Evolutionary conservation across 192 early-diverging fungal genomes (phyloP).

Genomic region (Backusella liffmaniae): DNA sequence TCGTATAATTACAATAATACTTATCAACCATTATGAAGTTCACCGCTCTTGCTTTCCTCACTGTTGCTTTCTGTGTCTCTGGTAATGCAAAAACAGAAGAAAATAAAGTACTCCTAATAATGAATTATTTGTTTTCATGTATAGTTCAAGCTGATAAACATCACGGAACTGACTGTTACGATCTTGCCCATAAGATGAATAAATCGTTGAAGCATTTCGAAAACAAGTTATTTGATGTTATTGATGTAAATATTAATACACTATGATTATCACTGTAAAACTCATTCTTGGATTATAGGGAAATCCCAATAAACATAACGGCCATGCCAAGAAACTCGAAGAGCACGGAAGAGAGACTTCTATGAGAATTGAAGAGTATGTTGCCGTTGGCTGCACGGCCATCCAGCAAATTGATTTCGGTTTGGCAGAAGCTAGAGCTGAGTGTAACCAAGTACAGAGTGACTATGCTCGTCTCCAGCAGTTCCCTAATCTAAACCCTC

Average conservation of each 20-base stretch:
- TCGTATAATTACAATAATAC: background rate
- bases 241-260: background rate
- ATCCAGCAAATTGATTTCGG: no score
- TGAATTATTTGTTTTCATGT: background rate
- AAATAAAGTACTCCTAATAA: background rate
- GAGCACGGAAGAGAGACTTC: background rate
- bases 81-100: background rate
- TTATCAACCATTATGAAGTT: background rate
- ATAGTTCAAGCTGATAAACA: background rate
- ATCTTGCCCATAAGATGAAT: background rate
- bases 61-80: background rate
- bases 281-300: no score
- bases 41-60: background rate
- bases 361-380: no score
- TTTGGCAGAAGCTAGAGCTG: no score
- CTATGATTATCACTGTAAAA: background rate
- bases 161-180: no score
- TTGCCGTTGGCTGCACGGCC: no score
- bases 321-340: background rate
- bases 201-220: background rate
- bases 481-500: no score
- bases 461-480: no score
- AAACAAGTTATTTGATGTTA: background rate
- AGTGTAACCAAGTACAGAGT: no score
- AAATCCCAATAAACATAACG: no score